phyloP scores from a whole-genome alignment of 345 rosid species.

The Cardamine occulta region DNA sequence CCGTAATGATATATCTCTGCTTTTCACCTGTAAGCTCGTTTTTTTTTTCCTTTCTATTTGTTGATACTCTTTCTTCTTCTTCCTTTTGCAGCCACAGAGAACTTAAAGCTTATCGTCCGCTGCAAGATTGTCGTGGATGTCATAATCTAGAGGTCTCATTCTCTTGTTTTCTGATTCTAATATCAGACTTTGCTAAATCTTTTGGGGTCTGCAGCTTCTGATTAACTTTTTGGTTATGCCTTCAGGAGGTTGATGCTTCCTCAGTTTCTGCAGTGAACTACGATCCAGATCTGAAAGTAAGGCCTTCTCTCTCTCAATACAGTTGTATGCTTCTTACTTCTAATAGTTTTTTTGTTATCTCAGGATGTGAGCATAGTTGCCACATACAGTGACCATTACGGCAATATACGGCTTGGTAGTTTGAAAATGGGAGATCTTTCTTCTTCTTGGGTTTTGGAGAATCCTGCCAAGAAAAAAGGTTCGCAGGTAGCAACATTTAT shows the following conservation, averaged over 20 bases:
- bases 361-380: slow-evolving; percentile 93
- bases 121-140: slow-evolving; percentile 47
- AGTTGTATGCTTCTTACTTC: slow-evolving; percentile 39
- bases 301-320: slow-evolving; percentile 23
- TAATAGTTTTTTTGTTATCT: slow-evolving; percentile 17
- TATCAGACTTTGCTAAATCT: neutral
- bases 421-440: slow-evolving; percentile 90
- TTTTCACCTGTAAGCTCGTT: neutral
- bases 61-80: slow-evolving; percentile 16
- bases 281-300: slow-evolving; percentile 61
- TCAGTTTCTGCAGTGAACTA: slow-evolving; percentile 46
- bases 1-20: slow-evolving; percentile 48
- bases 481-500: slow-evolving; percentile 53
- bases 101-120: slow-evolving; percentile 43
- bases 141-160: slow-evolving; percentile 50
- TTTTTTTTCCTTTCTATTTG: neutral
- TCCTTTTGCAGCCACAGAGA: slow-evolving; percentile 53
- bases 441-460: slow-evolving; percentile 86
- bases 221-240: slow-evolving; percentile 18
- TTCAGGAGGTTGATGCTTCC: slow-evolving; percentile 30
- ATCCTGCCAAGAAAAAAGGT: slow-evolving; percentile 53
- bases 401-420: slow-evolving; percentile 60
- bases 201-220: neutral
- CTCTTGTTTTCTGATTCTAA: slow-evolving; percentile 22
- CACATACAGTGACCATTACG: slow-evolving; percentile 76